Evolutionary conservation across 768 basidiomycete genomes (phyloP).

Genomic region (Austroboletus festivus): DNA sequence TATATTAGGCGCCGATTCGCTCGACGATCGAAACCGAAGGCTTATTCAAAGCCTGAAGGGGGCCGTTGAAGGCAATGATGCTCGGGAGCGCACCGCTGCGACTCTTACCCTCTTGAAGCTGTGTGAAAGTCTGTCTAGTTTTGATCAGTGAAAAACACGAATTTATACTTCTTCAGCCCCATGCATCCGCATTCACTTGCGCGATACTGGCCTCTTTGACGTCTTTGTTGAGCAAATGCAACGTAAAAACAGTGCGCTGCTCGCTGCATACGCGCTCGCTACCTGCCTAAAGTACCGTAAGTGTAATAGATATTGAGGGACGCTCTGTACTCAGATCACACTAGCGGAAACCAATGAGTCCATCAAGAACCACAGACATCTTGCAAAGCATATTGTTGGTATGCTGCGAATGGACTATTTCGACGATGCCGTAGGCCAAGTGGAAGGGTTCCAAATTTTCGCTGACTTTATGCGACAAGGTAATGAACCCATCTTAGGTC

Average conservation of each 20-base stretch:
- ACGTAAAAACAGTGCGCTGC: conserved; percentile 3
- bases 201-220: conserved; percentile 4
- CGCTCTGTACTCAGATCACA: background rate
- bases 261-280: background rate
- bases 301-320: background rate
- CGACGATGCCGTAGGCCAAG: conserved; percentile 1
- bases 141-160: background rate
- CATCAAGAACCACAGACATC: background rate
- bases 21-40: conserved; percentile 1
- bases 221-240: conserved; percentile 16
- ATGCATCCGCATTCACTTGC: conserved; percentile 8
- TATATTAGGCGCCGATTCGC: too few relatives aligned
- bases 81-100: conserved; percentile 21
- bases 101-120: conserved; percentile 23
- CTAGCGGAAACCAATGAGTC: conserved; percentile 5
- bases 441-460: conserved; percentile 5
- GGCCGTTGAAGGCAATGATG: background rate
- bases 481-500: background rate
- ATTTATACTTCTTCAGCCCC: conserved; percentile 6
- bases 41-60: conserved; percentile 13
- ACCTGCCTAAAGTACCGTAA: conserved; percentile 1
- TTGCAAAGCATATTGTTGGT: conserved; percentile 2
- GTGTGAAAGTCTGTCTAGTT: conserved; percentile 14
- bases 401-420: conserved; percentile 7
- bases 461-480: conserved; percentile 1